Evolutionary conservation across 805 yeast genomes (phyloP).

Genomic region (Dipodascus albidus): DNA sequence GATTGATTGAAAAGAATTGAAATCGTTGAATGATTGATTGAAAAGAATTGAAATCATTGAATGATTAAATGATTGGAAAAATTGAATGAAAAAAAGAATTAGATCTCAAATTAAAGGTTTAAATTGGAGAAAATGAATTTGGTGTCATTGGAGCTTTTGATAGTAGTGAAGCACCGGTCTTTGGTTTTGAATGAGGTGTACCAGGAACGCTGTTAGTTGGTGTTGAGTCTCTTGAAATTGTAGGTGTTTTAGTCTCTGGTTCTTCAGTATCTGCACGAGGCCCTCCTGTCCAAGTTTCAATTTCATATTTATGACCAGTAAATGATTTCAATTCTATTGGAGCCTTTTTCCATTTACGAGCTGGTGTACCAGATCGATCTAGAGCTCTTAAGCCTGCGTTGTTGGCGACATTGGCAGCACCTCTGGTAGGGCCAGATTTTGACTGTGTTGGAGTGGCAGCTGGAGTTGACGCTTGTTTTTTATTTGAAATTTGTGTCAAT

Average conservation of each 20-base stretch:
- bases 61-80: too few relatives aligned
- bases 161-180: neutral
- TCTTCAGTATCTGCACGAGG: neutral
- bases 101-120: too few relatives aligned
- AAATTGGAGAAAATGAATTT: neutral
- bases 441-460: constrained; percentile 7
- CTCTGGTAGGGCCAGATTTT: constrained; percentile 14
- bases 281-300: constrained; percentile 31
- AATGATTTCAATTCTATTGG: constrained; percentile 32
- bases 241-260: neutral
- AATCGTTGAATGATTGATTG: too few relatives aligned
- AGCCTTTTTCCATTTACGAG: constrained; percentile 34
- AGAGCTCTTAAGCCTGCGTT: constrained; percentile 28
- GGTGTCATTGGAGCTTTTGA: constrained; percentile 1
- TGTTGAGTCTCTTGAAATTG: neutral
- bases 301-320: constrained; percentile 32
- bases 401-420: constrained; percentile 18
- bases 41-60: too few relatives aligned
- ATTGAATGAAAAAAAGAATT: too few relatives aligned
- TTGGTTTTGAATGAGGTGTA: neutral
- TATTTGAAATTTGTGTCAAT: neutral
- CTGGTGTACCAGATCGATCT: constrained; percentile 33
- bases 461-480: constrained; percentile 3
- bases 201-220: neutral
- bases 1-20: too few relatives aligned